Base-by-base conservation (phyloP, 768 basidiomycete genomes). In the Psilocybe cubensis region DNA sequence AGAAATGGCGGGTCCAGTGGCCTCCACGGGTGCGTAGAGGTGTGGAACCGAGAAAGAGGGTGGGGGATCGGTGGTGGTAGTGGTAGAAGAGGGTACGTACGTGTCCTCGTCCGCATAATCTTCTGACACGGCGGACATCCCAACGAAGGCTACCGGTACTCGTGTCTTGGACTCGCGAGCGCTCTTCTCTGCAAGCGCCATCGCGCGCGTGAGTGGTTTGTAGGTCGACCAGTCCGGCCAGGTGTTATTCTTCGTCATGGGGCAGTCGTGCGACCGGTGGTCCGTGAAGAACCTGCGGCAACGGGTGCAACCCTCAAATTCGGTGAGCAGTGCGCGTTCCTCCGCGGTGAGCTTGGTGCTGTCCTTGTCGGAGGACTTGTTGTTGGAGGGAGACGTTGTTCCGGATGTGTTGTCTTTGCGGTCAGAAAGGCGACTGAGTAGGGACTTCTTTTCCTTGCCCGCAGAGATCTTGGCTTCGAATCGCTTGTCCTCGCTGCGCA, bases 241-340 rank as follows among this genome's bases (percentile, higher is more conserved):
- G 20, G 47, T 28, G 44, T 52, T 52, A 14, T 2, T 3, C 31
- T 33, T 33, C 9, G 31, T 2, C 31, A 33, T 33, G 10, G 31
- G 41, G 54, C 63, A 59, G 38, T 12, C 38, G 31, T 18, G 58
- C 27, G 46, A 44, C 18, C 48, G 41, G 35, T 63, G 64, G 23
- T 52, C 59, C 5, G 48, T 45, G 44, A 61, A 61, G 40, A 61
- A 62, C 7, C 40, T 24, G 23, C 59, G 54, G 49, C 66, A 64
- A 12, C 41, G 20, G 35, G 38, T 55, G 42, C 66, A 66, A 17
- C 64, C 62, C 1, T 59, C 54, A 21, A 63, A 49, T 8, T 61
- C 21, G 21, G 58, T 54, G 49, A 64, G 57, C 9, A 66, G 54
- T 52, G 51, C 33, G 56, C 42, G 45, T 56, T 62, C 53, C 2